phyloP scores from a whole-genome alignment of 2,329 filamentous ascomycete genomes.

The Lanzia echinophila region DNA sequence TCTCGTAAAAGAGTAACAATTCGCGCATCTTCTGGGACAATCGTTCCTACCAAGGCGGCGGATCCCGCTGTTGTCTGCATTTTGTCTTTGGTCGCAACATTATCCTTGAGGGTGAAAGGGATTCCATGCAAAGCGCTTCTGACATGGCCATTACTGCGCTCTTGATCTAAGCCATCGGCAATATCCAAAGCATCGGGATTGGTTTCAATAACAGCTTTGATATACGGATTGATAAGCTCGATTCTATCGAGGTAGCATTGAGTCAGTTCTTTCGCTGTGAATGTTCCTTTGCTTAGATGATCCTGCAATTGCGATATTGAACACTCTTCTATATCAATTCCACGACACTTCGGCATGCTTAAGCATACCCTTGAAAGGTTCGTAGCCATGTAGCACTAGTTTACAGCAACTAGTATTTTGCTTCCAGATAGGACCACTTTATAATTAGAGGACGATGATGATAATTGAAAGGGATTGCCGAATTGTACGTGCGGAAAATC shows the following conservation, averaged over 20 bases:
- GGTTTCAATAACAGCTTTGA: slow-evolving; percentile 17
- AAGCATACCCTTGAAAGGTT: not conserved
- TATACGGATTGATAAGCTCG: too few species aligned
- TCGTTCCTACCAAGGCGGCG: slow-evolving; percentile 46
- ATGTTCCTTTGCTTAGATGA: not conserved
- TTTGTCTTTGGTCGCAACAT: slow-evolving; percentile 48
- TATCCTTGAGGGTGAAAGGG: slow-evolving; percentile 53
- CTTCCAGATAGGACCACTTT: too few species aligned
- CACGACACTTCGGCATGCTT: slow-evolving; percentile 4
- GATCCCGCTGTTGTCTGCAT: slow-evolving; percentile 55
- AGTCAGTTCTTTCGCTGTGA: not conserved
- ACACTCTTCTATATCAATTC: slow-evolving; percentile 9
- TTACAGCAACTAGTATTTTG: too few species aligned
- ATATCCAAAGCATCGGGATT: slow-evolving; percentile 24
- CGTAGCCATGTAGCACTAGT: too few species aligned
- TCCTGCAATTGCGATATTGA: slow-evolving; percentile 6
- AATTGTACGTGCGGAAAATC: too few species aligned
- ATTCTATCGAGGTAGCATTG: too few species aligned
- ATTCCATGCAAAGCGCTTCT: slow-evolving; percentile 45
- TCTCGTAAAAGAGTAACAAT: slow-evolving; percentile 53
- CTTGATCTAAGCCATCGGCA: slow-evolving; percentile 16
- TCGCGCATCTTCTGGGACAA: slow-evolving; percentile 45
- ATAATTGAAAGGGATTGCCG: too few species aligned
- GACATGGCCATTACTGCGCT: slow-evolving; percentile 11
- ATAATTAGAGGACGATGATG: too few species aligned